Base-by-base conservation (phyloP, 768 basidiomycete species). In the Cystofilobasidium capitatum region DNA sequence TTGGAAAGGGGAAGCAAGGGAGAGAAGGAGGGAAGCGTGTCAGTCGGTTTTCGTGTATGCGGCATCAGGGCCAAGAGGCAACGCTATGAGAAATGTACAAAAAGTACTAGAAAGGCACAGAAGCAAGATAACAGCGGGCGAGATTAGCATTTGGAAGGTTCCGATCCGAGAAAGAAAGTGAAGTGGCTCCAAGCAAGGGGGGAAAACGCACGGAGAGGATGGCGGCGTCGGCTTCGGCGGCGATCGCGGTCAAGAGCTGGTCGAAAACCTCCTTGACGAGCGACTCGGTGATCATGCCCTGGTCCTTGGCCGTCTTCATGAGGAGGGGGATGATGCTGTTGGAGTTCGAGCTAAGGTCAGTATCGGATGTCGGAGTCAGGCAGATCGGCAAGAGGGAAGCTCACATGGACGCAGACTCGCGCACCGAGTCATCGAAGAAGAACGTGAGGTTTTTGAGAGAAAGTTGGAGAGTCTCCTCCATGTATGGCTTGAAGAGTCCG, bases 401-500 rank as follows among this genome's bases (percentile, higher is more conserved):
- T 60, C 71, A 90, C 88, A 88, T 80, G 0, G 85, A 85, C 74
- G 81, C 85, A 0, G 87, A 87, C 74, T 91, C 89, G 26, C 88
- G 75, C 0, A 91, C 89, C 1, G 89, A 88, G 64, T 91, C 89
- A 70, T 91, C 88, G 77, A 89, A 89, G 74, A 85, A 87, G 73
- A 89, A 91, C 49, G 82, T 78, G 55, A 91, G 73, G 1, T 83
- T 83, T 0, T 87, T 88, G 1, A 91, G 77, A 2, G 86, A 82
- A 3, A 90, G 82, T 72, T 88, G 86, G 4, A 91, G 79, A 13
- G 81, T 82, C 72, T 87, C 87, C 31, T 83, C 74, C 2, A 91
- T 78, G 72, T 88, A 91, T 0, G 88, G 88, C 0, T 83, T 85
- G 71, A 89, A 89, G 3, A 81, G 79, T 0, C 81, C 78, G 0